Conservation (phyloP, 2,329 filamentous ascomycete genomes). For the Alternaria gansuensis region DNA sequence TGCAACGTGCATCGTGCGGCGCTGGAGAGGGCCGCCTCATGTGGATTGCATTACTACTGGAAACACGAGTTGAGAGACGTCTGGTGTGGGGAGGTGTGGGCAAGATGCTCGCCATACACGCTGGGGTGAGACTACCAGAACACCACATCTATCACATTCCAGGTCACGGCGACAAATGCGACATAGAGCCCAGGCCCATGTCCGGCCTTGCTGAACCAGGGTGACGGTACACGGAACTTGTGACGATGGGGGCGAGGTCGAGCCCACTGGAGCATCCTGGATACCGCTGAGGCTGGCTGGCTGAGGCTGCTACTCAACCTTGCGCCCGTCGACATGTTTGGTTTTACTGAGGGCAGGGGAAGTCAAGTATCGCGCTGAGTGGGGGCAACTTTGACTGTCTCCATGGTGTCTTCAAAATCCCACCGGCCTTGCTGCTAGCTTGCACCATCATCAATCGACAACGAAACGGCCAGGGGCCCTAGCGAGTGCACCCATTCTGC, state of each 20-base stretch:
- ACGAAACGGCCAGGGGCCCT: constrained; percentile 43
- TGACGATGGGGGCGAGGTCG: constrained; percentile 8
- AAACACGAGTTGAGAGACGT: constrained; percentile 13
- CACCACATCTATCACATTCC: background rate
- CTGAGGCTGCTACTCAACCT: constrained; percentile 27
- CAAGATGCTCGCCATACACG: background rate
- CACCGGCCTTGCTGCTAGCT: constrained; percentile 27
- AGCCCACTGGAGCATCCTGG: constrained; percentile 15
- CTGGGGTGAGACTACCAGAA: background rate
- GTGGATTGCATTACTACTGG: constrained; percentile 11
- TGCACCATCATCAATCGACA: constrained; percentile 43
- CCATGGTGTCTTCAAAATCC: constrained; percentile 41
- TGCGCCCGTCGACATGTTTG: constrained; percentile 29
- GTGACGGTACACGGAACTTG: constrained; percentile 26
- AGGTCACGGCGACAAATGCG: background rate
- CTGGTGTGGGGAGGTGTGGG: background rate
- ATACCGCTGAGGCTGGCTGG: constrained; percentile 26
- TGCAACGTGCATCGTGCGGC: constrained; percentile 46
- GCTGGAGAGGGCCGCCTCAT: constrained; percentile 22
- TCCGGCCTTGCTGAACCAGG: constrained; percentile 29
- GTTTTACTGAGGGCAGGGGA: constrained; percentile 37
- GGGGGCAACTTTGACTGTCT: constrained; percentile 42
- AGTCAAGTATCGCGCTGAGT: constrained; percentile 27
- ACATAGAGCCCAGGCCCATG: constrained; percentile 21
- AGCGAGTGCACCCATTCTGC: constrained; percentile 33